Evolutionary conservation across 2,329 filamentous ascomycete species (phyloP).

Genomic region (Escovopsis sp.): DNA sequence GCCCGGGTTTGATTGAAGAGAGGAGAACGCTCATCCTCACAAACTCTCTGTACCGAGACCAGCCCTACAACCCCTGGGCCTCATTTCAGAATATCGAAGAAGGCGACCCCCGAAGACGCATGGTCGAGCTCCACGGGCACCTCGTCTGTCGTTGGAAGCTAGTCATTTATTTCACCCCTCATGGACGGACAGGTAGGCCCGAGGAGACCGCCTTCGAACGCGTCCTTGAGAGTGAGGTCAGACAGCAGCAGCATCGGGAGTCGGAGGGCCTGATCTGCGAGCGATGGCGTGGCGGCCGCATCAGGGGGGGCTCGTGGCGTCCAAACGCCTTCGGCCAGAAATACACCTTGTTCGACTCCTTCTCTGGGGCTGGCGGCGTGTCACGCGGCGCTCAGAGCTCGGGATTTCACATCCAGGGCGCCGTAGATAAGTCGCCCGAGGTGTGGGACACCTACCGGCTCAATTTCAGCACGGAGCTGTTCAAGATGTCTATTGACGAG

Average conservation of each 20-base stretch:
- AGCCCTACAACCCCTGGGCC: conserved; percentile 12
- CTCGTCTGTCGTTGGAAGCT: conserved; percentile 40
- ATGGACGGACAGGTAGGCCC: conserved; percentile 10
- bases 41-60: conserved; percentile 34
- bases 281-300: conserved; percentile 16
- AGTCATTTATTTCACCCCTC: conserved; percentile 12
- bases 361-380: conserved; percentile 58
- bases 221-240: conserved; percentile 17
- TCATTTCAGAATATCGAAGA: conserved; percentile 9
- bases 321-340: conserved; percentile 20
- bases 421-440: conserved; percentile 45
- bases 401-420: conserved; percentile 44
- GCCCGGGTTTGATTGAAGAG: conserved; percentile 20
- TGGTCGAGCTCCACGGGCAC: conserved; percentile 10
- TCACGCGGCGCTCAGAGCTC: conserved; percentile 45
- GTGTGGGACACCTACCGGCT: conserved; percentile 42
- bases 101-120: background rate
- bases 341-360: conserved; percentile 58
- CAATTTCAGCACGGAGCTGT: conserved; percentile 43
- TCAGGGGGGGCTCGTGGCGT: conserved; percentile 19
- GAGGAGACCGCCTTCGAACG: conserved; percentile 23
- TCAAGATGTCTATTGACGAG: conserved; percentile 30
- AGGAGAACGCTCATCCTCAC: conserved; percentile 35
- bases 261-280: conserved; percentile 19
- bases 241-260: conserved; percentile 12